phyloP scores from a whole-genome alignment of 805 yeast genomes.

The Cyberlindnera samutprakarnensis region DNA sequence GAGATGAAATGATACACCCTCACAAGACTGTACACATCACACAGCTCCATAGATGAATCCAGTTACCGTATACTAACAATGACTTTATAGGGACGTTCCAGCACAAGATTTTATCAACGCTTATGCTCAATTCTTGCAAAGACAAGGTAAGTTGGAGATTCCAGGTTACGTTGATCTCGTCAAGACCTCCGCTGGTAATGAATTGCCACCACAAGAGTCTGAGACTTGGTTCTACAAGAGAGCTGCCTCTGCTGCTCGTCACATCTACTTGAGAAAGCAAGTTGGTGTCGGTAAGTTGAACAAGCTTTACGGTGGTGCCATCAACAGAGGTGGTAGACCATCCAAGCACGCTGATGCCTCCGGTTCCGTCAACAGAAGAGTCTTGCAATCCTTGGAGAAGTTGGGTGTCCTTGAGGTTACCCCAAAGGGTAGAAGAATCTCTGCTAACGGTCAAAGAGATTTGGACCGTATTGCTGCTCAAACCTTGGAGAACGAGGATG shows the following conservation, averaged over 20 bases:
- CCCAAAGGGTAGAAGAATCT: conserved; percentile 97
- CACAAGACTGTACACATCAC: no score
- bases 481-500: conserved; percentile 91
- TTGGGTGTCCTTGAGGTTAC: conserved; percentile 94
- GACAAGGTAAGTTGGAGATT: conserved; percentile 99
- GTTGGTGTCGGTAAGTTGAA: conserved; percentile 99
- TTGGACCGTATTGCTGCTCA: conserved; percentile 99
- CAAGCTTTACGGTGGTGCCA: conserved; percentile 99
- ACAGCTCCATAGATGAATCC: neutral
- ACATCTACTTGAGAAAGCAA: conserved; percentile 98
- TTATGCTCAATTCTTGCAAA: conserved; percentile 98
- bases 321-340: conserved; percentile 99
- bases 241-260: conserved; percentile 99
- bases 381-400: conserved; percentile 96
- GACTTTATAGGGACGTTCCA: conserved; percentile 90
- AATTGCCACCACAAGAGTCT: conserved; percentile 99
- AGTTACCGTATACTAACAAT: conserved; percentile 12
- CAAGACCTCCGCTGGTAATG: conserved; percentile 98
- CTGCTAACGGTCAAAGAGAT: conserved; percentile 99
- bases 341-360: conserved; percentile 98
- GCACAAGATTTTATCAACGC: conserved; percentile 99
- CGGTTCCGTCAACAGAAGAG: conserved; percentile 98
- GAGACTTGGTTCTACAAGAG: conserved; percentile 99
- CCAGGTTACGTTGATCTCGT: conserved; percentile 99
- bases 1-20: no score